These are phyloP conservation scores for Dendrocalamus sinicus DNA, from an alignment of 176 grass and related monocot species.

Conservation along the genomic window DNA sequence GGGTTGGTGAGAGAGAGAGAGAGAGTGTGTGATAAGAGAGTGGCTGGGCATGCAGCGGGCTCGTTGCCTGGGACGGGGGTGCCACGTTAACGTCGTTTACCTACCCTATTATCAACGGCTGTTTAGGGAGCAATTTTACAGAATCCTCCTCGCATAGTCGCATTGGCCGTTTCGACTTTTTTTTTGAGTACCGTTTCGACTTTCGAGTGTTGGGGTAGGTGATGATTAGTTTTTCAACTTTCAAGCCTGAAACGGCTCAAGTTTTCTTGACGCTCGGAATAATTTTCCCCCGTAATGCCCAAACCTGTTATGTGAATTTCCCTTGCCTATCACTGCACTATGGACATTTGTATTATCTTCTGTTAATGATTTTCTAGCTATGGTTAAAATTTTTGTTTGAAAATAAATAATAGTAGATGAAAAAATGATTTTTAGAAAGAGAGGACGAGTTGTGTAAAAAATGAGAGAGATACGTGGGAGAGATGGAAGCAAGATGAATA, in stretches of 20 bases:
- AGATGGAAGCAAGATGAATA: no score
- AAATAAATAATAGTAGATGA: no score
- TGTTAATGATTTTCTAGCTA: no score
- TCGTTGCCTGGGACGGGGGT: slow-evolving; percentile 41
- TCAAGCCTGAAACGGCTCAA: not conserved
- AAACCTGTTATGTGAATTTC: not conserved
- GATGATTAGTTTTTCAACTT: not conserved
- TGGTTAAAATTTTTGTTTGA: no score
- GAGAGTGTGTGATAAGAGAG: not conserved
- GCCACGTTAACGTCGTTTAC: slow-evolving; percentile 53
- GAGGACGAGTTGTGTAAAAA: no score
- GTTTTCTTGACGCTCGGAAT: not conserved
- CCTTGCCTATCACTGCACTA: not conserved
- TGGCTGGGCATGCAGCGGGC: not conserved
- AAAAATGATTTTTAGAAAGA: no score
- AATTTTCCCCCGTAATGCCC: not conserved
- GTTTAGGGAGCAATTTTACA: not conserved
- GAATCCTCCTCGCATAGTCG: not conserved
- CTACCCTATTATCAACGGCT: slow-evolving; percentile 24
- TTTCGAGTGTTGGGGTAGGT: slow-evolving; percentile 12
- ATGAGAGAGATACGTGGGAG: no score
- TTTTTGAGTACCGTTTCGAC: no score
- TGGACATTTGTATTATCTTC: not conserved
- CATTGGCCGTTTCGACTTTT: no score
- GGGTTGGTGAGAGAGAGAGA: slow-evolving; percentile 50